Evolutionary conservation across 805 yeast genomes (phyloP).

Genomic region (Cyberlindnera meyerae): DNA sequence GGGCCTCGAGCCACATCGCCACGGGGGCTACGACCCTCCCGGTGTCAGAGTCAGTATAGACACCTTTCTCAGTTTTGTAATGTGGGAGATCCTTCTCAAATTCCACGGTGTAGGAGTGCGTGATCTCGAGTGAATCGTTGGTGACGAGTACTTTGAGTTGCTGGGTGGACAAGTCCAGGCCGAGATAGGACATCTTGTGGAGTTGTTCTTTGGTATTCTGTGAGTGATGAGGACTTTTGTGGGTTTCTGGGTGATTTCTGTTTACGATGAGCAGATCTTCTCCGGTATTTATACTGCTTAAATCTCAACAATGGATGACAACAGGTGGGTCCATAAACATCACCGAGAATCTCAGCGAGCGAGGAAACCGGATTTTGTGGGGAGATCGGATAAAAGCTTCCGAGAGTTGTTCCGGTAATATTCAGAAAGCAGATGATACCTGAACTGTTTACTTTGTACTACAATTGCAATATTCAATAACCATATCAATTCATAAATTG

Average conservation of each 20-base stretch:
- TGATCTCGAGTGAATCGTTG: constrained; percentile 45
- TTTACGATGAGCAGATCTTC: background rate
- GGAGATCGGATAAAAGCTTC: too few species aligned
- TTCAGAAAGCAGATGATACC: too few species aligned
- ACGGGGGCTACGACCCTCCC: constrained; percentile 77
- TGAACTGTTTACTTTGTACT: too few species aligned
- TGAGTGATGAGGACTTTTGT: background rate
- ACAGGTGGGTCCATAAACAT: too few species aligned
- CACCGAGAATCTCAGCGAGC: constrained; percentile 3
- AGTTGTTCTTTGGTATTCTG: background rate
- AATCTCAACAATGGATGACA: too few species aligned
- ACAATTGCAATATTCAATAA: too few species aligned
- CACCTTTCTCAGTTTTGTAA: constrained; percentile 73
- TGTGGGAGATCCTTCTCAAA: constrained; percentile 61
- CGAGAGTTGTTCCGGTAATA: too few species aligned
- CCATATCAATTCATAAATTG: too few species aligned
- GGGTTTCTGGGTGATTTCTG: background rate
- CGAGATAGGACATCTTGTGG: constrained; percentile 35
- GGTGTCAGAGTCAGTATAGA: constrained; percentile 44
- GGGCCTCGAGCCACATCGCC: constrained; percentile 83
- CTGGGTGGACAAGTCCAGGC: constrained; percentile 87
- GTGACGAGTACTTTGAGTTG: constrained; percentile 76
- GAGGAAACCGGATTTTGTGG: too few species aligned
- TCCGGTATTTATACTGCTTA: too few species aligned
- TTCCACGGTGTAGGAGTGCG: constrained; percentile 58